These are phyloP conservation scores for Erodium trifolium DNA, from an alignment of 441 rosid genomes.

Conservation along the genomic window DNA sequence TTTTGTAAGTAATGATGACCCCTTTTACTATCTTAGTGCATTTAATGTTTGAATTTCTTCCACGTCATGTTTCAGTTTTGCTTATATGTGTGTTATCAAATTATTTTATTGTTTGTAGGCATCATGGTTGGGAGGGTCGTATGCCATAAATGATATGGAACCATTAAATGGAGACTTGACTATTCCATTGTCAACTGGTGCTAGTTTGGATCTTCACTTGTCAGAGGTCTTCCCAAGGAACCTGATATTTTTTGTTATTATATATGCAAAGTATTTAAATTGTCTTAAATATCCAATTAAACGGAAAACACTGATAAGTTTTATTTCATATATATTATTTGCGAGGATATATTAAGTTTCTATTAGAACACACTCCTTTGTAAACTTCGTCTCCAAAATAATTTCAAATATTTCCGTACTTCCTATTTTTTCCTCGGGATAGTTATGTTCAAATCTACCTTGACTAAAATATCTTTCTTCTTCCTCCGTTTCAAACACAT, in stretches of 20 bases:
- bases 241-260: slow-evolving; percentile 2
- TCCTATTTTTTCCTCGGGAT: not conserved
- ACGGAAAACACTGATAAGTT: too few relatives aligned
- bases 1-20: not conserved
- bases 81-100: not conserved
- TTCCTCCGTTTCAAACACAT: not conserved
- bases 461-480: not conserved
- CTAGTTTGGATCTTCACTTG: slow-evolving; percentile 46
- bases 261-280: too few relatives aligned
- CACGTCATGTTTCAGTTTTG: not conserved
- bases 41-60: not conserved
- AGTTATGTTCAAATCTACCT: not conserved
- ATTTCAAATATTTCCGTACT: not conserved
- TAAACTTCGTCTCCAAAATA: not conserved
- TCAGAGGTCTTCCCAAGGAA: slow-evolving; percentile 46
- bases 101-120: not conserved
- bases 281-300: too few relatives aligned
- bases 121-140: slow-evolving; percentile 26
- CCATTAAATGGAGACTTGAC: slow-evolving; percentile 49
- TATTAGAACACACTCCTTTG: not conserved
- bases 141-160: slow-evolving; percentile 35
- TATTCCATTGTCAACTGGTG: slow-evolving; percentile 45
- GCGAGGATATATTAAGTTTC: not conserved
- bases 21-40: not conserved
- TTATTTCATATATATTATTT: too few relatives aligned